Percentiles rank a stretch among this genome's conserved stretches.
Evolutionary conservation across 1,284 basidiomycete genomes (phyloP).

Genomic region (Cryptococcus jaspeensis): DNA sequence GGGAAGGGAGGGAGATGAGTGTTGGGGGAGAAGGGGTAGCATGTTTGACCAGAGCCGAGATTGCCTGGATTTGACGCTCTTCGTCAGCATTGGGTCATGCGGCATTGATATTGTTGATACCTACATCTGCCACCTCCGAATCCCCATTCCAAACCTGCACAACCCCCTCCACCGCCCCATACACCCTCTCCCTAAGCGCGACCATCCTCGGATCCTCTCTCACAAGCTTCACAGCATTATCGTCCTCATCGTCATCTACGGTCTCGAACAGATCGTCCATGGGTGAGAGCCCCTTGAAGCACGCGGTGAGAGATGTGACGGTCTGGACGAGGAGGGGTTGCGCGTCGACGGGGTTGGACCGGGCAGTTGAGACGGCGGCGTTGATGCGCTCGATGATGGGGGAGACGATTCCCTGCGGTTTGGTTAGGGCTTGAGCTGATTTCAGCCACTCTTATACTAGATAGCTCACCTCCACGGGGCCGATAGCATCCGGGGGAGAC

Average conservation of each 20-base stretch:
- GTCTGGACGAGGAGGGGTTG: constrained; percentile 53
- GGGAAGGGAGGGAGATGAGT: constrained; percentile 71
- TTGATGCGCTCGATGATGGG: constrained; percentile 71
- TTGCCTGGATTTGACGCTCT: constrained; percentile 20
- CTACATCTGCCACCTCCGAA: constrained; percentile 69
- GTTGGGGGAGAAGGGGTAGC: constrained; percentile 55
- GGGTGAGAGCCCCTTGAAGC: constrained; percentile 78
- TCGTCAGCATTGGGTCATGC: background rate
- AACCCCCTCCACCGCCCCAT: constrained; percentile 60
- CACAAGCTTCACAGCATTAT: constrained; percentile 58
- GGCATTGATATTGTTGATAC: constrained; percentile 1
- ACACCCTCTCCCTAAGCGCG: constrained; percentile 64
- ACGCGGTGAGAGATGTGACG: constrained; percentile 73
- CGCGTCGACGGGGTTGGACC: constrained; percentile 12
- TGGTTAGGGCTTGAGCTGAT: background rate
- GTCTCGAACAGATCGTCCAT: constrained; percentile 64
- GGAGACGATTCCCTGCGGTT: constrained; percentile 63
- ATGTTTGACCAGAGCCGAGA: constrained; percentile 44
- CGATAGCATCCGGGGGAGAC: constrained; percentile 69
- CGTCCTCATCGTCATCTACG: constrained; percentile 30
- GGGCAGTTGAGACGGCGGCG: constrained; percentile 60
- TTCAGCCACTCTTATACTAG: background rate
- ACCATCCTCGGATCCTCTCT: constrained; percentile 66
- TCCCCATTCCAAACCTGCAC: constrained; percentile 75
- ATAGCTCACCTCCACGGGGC: constrained; percentile 66